Conservation (phyloP, 352 stramenopile genomes). For the Pythium rhizo-oryzae region DNA sequence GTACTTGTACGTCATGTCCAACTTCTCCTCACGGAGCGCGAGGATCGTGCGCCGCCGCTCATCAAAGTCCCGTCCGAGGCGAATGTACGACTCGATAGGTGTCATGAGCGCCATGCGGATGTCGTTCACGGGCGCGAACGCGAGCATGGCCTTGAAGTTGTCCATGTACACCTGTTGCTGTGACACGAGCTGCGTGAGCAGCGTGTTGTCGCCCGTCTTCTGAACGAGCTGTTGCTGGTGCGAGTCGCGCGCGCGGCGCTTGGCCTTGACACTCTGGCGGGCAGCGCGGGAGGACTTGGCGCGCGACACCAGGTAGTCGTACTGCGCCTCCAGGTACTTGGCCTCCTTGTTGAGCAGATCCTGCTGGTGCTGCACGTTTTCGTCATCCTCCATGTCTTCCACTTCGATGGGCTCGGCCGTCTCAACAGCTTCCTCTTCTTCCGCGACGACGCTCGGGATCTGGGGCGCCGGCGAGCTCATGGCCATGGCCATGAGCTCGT, state of each 20-base stretch:
- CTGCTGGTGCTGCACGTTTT: slow-evolving; percentile 44
- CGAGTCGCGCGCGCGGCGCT: slow-evolving; percentile 45
- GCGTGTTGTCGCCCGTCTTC: slow-evolving; percentile 49
- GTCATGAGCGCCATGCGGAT: slow-evolving; percentile 78
- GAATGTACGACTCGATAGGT: slow-evolving; percentile 78
- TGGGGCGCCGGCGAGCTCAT: neutral
- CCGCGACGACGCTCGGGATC: slow-evolving; percentile 12
- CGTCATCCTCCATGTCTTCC: slow-evolving; percentile 22
- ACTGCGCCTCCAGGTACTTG: slow-evolving; percentile 72
- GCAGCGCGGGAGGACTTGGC: slow-evolving; percentile 22
- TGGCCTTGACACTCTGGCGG: slow-evolving; percentile 41
- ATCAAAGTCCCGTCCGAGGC: slow-evolving; percentile 58
- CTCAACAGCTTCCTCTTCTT: slow-evolving; percentile 29
- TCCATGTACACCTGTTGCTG: slow-evolving; percentile 76
- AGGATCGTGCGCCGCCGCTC: slow-evolving; percentile 65
- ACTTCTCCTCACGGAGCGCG: slow-evolving; percentile 68
- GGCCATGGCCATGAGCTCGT: neutral
- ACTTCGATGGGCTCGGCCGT: slow-evolving; percentile 11
- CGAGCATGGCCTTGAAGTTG: slow-evolving; percentile 80
- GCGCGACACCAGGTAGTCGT: slow-evolving; percentile 61
- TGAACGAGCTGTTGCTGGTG: slow-evolving; percentile 42
- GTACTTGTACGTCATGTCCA: slow-evolving; percentile 80
- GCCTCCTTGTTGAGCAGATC: slow-evolving; percentile 69
- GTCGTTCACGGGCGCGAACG: slow-evolving; percentile 75
- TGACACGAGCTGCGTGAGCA: slow-evolving; percentile 58